Conservation (phyloP, 2,329 filamentous ascomycete genomes). For the Aspergillus texensis region DNA sequence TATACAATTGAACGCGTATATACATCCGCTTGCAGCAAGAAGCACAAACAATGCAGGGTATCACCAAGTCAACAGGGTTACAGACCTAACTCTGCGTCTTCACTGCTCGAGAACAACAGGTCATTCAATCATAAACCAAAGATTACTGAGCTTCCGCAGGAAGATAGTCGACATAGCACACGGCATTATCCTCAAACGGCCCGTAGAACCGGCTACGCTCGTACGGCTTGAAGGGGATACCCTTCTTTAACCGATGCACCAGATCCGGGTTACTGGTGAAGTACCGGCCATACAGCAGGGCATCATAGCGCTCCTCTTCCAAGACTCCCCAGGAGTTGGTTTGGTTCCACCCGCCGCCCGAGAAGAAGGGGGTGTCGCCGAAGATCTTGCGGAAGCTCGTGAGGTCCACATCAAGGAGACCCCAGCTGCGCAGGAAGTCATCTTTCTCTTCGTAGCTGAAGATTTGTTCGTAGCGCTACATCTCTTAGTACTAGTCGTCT, state of each 20-base stretch:
- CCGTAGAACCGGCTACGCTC: conserved; percentile 51
- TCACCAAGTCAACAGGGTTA: background rate
- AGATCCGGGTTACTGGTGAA: conserved; percentile 56
- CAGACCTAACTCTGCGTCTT: background rate
- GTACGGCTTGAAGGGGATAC: conserved; percentile 44
- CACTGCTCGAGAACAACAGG: background rate
- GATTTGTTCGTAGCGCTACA: conserved; percentile 55
- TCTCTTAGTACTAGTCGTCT: background rate
- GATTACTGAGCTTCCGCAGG: conserved; percentile 10
- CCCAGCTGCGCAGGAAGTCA: conserved; percentile 52
- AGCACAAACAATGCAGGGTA: background rate
- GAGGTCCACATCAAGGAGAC: conserved; percentile 49
- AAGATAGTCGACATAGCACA: conserved; percentile 35
- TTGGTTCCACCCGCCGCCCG: conserved; percentile 58
- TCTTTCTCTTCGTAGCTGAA: conserved; percentile 54
- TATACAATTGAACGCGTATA: background rate
- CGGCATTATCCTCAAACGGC: conserved; percentile 37
- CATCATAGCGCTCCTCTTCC: conserved; percentile 53
- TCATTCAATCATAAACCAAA: background rate
- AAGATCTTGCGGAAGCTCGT: conserved; percentile 55
- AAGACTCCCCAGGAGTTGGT: conserved; percentile 54
- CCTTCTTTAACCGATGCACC: conserved; percentile 47
- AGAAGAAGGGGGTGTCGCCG: conserved; percentile 57
- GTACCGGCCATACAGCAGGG: conserved; percentile 50
- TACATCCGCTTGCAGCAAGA: background rate